These are phyloP conservation scores for Wallacemonas collosoma DNA, from an alignment of 208 protist genomes.

Conservation along the genomic window DNA sequence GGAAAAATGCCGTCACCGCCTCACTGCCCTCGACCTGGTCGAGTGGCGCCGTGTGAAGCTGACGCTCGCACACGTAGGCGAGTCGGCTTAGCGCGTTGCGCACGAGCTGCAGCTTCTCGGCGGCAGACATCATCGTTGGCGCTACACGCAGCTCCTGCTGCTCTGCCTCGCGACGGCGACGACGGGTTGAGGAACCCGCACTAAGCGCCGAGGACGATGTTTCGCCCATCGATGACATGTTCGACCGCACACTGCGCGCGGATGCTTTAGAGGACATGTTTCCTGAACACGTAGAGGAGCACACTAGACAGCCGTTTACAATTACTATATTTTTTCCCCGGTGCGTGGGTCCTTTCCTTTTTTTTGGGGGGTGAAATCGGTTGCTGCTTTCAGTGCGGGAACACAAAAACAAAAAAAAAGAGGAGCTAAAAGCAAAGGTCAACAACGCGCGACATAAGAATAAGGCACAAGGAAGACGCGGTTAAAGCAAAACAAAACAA, in stretches of 20 bases:
- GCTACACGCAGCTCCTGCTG: conserved; percentile 42
- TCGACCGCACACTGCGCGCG: conserved; percentile 48
- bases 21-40: conserved; percentile 61
- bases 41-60: conserved; percentile 58
- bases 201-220: conserved; percentile 51
- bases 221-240: conserved; percentile 57
- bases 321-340: too few species aligned
- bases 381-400: too few species aligned
- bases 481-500: too few species aligned
- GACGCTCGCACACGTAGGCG: conserved; percentile 74
- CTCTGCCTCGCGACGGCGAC: conserved; percentile 34
- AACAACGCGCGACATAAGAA: too few species aligned
- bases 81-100: conserved; percentile 79
- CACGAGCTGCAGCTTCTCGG: conserved; percentile 73
- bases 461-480: too few species aligned
- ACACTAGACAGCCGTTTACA: too few species aligned
- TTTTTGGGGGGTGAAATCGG: too few species aligned
- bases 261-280: background rate
- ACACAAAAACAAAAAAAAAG: too few species aligned
- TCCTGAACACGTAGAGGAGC: background rate
- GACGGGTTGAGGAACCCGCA: conserved; percentile 43
- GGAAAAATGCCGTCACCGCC: conserved; percentile 51
- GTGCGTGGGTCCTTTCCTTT: too few species aligned
- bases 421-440: too few species aligned
- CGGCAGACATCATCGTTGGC: conserved; percentile 65